Base-by-base conservation (phyloP, 371 early-diverging fungal genomes). In the Chytridiales sp. region DNA sequence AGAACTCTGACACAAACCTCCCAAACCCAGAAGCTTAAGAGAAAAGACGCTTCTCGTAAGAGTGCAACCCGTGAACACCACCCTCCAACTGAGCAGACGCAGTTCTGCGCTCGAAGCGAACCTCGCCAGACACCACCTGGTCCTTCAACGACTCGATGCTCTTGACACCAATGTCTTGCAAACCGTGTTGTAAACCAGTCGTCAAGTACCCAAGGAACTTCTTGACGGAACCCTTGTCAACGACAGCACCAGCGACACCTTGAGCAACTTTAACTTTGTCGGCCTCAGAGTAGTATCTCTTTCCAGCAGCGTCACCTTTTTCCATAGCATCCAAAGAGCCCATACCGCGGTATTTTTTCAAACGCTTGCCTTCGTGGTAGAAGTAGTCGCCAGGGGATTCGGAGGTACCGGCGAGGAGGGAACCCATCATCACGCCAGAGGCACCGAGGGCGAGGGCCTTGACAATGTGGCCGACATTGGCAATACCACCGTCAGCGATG, bases 181-280 rank as follows among this genome's bases (percentile, higher is more conserved):
- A 82, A 56, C 90, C 88, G 74, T 97, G 97, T 80, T 97, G 95
- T 35, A 97, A 82, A 64, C 97, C 97, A 47, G 94, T 88, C 56
- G 85, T 80, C 44, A 97, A 80, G 76, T 96, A 96, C 17, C 87
- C 85, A 46, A 94, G 66, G 64, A 92, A 95, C 78, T 89, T 90
- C 80, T 92, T 90, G 66, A 94, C 90, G 31, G 86, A 87, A 34
- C 97, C 97, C 87, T 95, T 94, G 73, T 97, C 97, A 38, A 94
- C 84, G 35, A 97, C 96, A 5, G 92, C 88, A 36, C 97, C 97
- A 40, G 94, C 85, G 29, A 77, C 78, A 68, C 97, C 97, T 78
- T 97, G 97, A n/a, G 97, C 97, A 24, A 97, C 97, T 85, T 97
- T 97, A 82, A 95, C 87, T 56, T 83, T 85, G 82, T 93, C 94